Evolutionary conservation across 176 grass and related monocot species (phyloP).

Genomic region (Olyra latifolia): DNA sequence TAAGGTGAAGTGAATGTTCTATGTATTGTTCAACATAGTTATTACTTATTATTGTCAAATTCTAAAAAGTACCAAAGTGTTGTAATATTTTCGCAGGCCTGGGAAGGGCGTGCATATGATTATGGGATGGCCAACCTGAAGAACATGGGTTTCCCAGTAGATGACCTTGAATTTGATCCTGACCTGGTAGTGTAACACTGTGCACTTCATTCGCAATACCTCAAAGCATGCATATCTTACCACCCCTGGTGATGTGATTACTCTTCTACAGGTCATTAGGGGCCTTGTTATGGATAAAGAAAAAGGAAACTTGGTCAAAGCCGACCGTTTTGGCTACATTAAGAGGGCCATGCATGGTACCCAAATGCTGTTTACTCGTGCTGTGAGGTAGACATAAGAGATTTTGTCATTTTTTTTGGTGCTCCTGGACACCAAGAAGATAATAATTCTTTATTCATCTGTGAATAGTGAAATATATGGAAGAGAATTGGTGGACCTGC

Average conservation of each 20-base stretch:
- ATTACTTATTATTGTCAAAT: conserved; percentile 21
- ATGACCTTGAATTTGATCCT: conserved; percentile 90
- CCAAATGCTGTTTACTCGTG: conserved; percentile 81
- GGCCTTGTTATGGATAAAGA: conserved; percentile 95
- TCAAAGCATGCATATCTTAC: conserved; percentile 28
- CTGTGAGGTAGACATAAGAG: conserved; percentile 63
- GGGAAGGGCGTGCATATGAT: conserved; percentile 99
- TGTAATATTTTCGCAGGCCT: conserved; percentile 57
- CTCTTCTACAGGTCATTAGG: conserved; percentile 71
- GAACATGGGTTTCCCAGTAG: conserved; percentile 87
- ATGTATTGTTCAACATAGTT: neutral
- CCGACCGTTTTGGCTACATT: conserved; percentile 92
- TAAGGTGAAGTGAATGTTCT: neutral
- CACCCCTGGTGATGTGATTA: conserved; percentile 14
- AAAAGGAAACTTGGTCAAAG: conserved; percentile 96
- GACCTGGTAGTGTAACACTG: conserved; percentile 65
- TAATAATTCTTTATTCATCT: conserved; percentile 25
- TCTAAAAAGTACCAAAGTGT: neutral
- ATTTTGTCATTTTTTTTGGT: conserved; percentile 15
- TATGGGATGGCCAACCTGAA: conserved; percentile 97
- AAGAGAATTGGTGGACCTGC: conserved; percentile 92
- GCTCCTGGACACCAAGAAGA: neutral
- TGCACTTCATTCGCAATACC: conserved; percentile 30
- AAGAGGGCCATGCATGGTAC: conserved; percentile 99
- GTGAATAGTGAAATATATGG: conserved; percentile 93